phyloP scores from a whole-genome alignment of 2,329 filamentous ascomycete genomes.

The Cryphonectria parasitica region DNA sequence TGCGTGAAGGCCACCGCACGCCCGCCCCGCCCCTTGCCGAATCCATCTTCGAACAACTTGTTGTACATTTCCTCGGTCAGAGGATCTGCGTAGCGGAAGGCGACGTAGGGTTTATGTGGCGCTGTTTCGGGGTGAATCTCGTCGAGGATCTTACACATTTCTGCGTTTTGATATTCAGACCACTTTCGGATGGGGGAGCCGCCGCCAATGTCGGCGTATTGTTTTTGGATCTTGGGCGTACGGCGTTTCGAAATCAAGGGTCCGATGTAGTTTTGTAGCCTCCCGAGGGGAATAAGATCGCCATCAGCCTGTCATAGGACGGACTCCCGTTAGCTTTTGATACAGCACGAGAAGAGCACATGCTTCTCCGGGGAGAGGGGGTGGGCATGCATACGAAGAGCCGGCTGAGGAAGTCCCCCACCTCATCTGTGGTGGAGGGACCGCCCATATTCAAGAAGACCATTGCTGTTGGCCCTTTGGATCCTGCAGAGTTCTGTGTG shows the following conservation, averaged over 20 bases:
- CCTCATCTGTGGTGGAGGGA: constrained; percentile 84
- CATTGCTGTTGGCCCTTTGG: constrained; percentile 88
- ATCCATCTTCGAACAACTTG: constrained; percentile 81
- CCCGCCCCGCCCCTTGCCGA: constrained; percentile 86
- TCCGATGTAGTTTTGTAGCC: constrained; percentile 87
- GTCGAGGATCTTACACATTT: constrained; percentile 98
- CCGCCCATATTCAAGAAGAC: constrained; percentile 99
- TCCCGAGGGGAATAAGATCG: constrained; percentile 93
- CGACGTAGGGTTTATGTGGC: constrained; percentile 95
- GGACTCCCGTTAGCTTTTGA: constrained; percentile 13
- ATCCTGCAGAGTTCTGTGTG: constrained; percentile 72
- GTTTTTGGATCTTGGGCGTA: constrained; percentile 95
- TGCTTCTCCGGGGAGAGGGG: constrained; percentile 5
- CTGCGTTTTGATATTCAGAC: constrained; percentile 90
- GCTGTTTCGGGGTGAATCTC: constrained; percentile 88
- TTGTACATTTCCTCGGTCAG: constrained; percentile 94
- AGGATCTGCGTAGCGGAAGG: constrained; percentile 92
- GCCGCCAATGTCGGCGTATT: constrained; percentile 93
- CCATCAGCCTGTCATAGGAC: constrained; percentile 70
- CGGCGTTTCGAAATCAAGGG: constrained; percentile 83
- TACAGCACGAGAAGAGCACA: constrained; percentile 12
- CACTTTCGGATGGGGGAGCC: constrained; percentile 98
- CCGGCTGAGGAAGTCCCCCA: constrained; percentile 85
- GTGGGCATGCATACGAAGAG: constrained; percentile 72
- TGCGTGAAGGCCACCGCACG: constrained; percentile 96